Evolutionary conservation across 768 basidiomycete genomes (phyloP).

Genomic region (Royoungia palumana): DNA sequence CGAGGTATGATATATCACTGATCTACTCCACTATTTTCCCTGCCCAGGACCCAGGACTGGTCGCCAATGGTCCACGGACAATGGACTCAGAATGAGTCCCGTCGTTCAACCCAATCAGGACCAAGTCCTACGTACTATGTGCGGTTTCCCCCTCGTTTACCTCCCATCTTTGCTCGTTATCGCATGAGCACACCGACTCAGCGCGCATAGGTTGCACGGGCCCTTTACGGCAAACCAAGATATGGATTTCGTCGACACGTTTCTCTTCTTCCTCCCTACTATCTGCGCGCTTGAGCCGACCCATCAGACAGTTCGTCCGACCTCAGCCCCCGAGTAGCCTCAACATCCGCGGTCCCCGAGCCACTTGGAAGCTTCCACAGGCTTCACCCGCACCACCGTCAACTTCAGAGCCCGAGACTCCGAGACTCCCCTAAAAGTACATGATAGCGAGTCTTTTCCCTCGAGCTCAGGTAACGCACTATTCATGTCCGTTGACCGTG

Average conservation of each 20-base stretch:
- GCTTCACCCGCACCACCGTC: no score
- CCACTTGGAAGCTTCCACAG: not conserved
- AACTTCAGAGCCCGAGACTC: not conserved
- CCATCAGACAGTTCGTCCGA: not conserved
- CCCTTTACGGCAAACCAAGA: conserved; percentile 12
- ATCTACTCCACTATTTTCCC: not conserved
- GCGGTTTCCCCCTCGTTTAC: no score
- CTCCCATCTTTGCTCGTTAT: conserved; percentile 4
- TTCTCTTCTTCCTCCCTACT: conserved; percentile 11
- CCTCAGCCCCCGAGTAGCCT: not conserved
- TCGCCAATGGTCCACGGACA: no score
- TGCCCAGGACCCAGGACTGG: conserved; percentile 4
- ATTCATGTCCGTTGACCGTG: not conserved
- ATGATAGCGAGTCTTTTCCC: no score
- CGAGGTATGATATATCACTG: not conserved
- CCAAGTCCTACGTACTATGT: not conserved
- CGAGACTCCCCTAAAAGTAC: no score
- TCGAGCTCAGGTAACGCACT: not conserved
- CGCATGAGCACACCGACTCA: conserved; percentile 4
- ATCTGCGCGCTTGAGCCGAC: conserved; percentile 6
- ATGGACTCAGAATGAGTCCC: no score
- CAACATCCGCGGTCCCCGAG: conserved; percentile 6
- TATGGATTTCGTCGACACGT: conserved; percentile 4
- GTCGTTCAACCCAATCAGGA: not conserved
- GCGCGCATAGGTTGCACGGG: not conserved